A percentile compares a stretch with the other conserved stretches of the same genome.
Evolutionary conservation across 345 rosid species (phyloP).

Genomic region (Linum tenue): DNA sequence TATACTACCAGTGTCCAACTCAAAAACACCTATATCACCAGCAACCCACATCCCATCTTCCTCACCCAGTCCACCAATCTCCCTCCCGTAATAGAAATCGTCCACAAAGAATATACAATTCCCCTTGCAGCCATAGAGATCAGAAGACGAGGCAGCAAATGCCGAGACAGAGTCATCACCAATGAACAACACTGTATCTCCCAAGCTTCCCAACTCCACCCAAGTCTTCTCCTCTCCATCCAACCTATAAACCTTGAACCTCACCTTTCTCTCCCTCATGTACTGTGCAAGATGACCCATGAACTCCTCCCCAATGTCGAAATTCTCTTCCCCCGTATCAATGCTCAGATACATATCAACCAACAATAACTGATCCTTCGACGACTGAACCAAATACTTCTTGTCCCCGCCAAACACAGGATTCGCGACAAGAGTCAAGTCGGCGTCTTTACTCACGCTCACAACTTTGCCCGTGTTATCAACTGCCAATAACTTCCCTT

Average conservation of each 20-base stretch:
- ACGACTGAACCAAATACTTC: conserved; percentile 70
- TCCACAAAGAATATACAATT: conserved; percentile 55
- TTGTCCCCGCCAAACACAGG: conserved; percentile 79
- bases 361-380: conserved; percentile 56
- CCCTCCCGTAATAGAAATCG: conserved; percentile 36
- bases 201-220: conserved; percentile 43
- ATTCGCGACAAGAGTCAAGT: conserved; percentile 24
- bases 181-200: conserved; percentile 57
- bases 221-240: conserved; percentile 36
- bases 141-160: conserved; percentile 50
- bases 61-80: conserved; percentile 16
- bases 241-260: conserved; percentile 58
- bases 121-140: conserved; percentile 40
- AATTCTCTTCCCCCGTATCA: conserved; percentile 37
- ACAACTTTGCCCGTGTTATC: conserved; percentile 67
- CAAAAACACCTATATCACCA: conserved; percentile 54
- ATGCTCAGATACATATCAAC: conserved; percentile 74
- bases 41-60: conserved; percentile 17
- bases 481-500: conserved; percentile 60
- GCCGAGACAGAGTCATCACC: conserved; percentile 56
- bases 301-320: conserved; percentile 20
- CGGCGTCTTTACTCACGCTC: conserved; percentile 33
- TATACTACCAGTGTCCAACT: conserved; percentile 42
- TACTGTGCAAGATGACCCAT: conserved; percentile 27
- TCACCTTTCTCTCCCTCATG: conserved; percentile 66